phyloP scores from a whole-genome alignment of 495 filamentous ascomycete genomes.

The Xylaria intraflava region DNA sequence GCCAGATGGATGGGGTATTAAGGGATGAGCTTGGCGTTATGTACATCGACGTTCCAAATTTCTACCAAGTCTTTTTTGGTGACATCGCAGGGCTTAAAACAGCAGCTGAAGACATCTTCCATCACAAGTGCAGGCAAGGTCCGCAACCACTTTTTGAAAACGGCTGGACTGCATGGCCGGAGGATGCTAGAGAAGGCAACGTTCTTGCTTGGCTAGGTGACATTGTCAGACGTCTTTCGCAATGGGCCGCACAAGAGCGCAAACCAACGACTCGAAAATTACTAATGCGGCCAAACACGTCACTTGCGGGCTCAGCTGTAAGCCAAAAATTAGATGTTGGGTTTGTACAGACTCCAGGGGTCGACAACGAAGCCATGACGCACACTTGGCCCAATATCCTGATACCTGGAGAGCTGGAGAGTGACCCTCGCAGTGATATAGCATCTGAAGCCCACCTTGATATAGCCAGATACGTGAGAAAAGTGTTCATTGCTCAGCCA shows the following conservation, averaged over 20 bases:
- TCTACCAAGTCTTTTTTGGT: constrained; percentile 33
- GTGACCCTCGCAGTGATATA: constrained; percentile 35
- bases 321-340: constrained; percentile 40
- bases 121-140: constrained; percentile 30
- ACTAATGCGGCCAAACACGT: constrained; percentile 29
- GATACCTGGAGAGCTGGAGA: constrained; percentile 43
- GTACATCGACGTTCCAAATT: constrained; percentile 31
- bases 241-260: constrained; percentile 19
- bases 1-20: constrained; percentile 33
- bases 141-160: constrained; percentile 21
- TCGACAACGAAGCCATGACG: constrained; percentile 20
- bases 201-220: constrained; percentile 32
- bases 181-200: constrained; percentile 25
- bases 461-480: constrained; percentile 37
- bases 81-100: constrained; percentile 23
- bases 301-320: constrained; percentile 31
- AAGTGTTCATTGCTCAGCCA: constrained; percentile 42
- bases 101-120: constrained; percentile 29
- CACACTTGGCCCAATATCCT: constrained; percentile 43
- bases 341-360: constrained; percentile 32
- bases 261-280: constrained; percentile 16
- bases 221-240: constrained; percentile 27
- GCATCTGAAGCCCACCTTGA: constrained; percentile 33
- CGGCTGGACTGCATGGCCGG: constrained; percentile 27
- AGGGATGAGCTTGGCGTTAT: constrained; percentile 30